A percentile compares a stretch with the other conserved stretches of the same genome.
phyloP scores from a whole-genome alignment of 306 rosid species.

The Pterocarpus santalinus region DNA sequence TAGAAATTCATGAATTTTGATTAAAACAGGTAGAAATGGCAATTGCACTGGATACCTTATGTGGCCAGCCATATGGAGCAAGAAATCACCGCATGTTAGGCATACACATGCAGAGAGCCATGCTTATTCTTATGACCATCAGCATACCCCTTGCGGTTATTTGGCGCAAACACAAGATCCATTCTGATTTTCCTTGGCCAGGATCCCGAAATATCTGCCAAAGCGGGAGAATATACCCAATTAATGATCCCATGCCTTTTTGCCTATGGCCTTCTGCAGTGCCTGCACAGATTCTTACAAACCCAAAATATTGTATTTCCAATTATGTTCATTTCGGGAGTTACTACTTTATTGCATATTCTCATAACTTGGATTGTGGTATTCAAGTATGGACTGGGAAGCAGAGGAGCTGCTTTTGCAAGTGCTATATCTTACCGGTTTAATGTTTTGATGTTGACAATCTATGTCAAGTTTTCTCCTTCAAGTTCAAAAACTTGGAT shows the following conservation, averaged over 20 bases:
- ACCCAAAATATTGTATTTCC: constrained; percentile 74
- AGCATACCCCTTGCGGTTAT: constrained; percentile 59
- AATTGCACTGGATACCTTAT: constrained; percentile 74
- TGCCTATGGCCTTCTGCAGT: constrained; percentile 63
- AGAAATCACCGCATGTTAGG: constrained; percentile 64
- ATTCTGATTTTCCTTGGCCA: constrained; percentile 60
- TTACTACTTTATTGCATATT: constrained; percentile 58
- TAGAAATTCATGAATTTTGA: neutral
- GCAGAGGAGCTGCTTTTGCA: constrained; percentile 70
- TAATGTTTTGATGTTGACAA: constrained; percentile 55
- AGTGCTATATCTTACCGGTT: constrained; percentile 62
- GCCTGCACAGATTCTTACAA: constrained; percentile 61
- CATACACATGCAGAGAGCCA: constrained; percentile 66
- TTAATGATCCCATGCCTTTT: constrained; percentile 61
- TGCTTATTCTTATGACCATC: constrained; percentile 57
- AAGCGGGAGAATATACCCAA: constrained; percentile 65
- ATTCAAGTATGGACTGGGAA: constrained; percentile 63
- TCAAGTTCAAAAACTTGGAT: constrained; percentile 63
- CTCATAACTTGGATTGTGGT: constrained; percentile 57
- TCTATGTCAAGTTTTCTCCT: constrained; percentile 69
- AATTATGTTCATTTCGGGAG: constrained; percentile 60
- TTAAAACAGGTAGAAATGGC: constrained; percentile 68
- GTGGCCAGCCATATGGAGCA: constrained; percentile 84
- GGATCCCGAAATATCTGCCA: constrained; percentile 60
- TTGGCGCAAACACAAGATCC: constrained; percentile 59